These are phyloP conservation scores for Datura wrightii DNA, from an alignment of 257 asterid species.

Conservation along the genomic window DNA sequence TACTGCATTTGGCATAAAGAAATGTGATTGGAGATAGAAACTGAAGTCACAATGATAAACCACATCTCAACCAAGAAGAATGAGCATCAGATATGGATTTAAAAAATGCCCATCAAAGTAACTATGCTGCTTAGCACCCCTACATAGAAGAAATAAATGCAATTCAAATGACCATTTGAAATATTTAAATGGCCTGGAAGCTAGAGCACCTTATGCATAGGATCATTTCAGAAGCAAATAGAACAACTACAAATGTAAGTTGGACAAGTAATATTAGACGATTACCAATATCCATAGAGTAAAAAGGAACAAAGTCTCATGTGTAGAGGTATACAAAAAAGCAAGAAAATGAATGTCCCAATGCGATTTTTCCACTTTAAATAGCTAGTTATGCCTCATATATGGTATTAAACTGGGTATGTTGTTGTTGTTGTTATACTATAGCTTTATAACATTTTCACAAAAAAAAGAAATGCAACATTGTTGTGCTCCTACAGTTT, in stretches of 20 bases:
- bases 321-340: neutral
- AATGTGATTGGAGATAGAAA: constrained; percentile 8
- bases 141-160: neutral
- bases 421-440: neutral
- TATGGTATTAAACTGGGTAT: too few relatives aligned
- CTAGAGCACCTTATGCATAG: neutral
- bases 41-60: neutral
- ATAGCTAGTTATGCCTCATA: neutral
- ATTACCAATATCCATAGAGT: neutral
- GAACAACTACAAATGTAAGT: neutral
- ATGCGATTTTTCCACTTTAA: neutral
- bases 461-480: constrained; percentile 3
- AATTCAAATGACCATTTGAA: neutral
- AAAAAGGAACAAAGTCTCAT: neutral
- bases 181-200: neutral
- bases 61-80: constrained; percentile 11
- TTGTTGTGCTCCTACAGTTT: neutral
- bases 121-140: constrained; percentile 20
- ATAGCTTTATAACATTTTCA: neutral
- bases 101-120: neutral
- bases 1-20: neutral
- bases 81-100: neutral
- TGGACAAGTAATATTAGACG: neutral
- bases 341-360: neutral
- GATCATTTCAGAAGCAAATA: constrained; percentile 2